Conservation (phyloP, 768 basidiomycete genomes). For the Suillus tomentosus region DNA sequence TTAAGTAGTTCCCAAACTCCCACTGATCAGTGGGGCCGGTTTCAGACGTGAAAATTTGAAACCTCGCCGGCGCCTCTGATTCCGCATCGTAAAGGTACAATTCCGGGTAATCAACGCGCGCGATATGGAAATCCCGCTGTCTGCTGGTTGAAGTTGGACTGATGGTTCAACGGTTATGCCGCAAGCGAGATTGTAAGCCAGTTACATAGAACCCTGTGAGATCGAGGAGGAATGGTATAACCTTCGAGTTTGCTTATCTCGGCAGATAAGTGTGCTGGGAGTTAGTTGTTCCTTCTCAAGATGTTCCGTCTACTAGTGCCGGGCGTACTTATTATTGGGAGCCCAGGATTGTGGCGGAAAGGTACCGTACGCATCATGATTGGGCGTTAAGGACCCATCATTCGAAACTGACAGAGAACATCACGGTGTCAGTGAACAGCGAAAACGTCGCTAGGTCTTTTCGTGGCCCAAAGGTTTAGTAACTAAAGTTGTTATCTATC, state of each 20-base stretch:
- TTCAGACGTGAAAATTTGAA: neutral
- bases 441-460: neutral
- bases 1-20: neutral
- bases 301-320: neutral
- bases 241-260: neutral
- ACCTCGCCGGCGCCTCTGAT: neutral
- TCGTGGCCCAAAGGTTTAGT: neutral
- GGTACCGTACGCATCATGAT: neutral
- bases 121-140: neutral
- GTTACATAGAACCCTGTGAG: neutral
- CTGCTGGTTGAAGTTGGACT: too few relatives aligned
- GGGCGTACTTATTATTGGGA: neutral
- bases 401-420: neutral
- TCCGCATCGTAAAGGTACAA: neutral
- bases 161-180: too few relatives aligned
- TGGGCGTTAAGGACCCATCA: neutral
- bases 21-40: constrained; percentile 1
- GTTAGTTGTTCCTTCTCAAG: neutral
- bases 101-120: neutral
- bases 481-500: constrained; percentile 8
- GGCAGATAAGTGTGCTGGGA: neutral
- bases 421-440: neutral
- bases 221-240: neutral
- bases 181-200: neutral
- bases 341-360: neutral